These are phyloP conservation scores for Medicago ruthenica DNA, from an alignment of 306 rosid genomes.

Conservation along the genomic window DNA sequence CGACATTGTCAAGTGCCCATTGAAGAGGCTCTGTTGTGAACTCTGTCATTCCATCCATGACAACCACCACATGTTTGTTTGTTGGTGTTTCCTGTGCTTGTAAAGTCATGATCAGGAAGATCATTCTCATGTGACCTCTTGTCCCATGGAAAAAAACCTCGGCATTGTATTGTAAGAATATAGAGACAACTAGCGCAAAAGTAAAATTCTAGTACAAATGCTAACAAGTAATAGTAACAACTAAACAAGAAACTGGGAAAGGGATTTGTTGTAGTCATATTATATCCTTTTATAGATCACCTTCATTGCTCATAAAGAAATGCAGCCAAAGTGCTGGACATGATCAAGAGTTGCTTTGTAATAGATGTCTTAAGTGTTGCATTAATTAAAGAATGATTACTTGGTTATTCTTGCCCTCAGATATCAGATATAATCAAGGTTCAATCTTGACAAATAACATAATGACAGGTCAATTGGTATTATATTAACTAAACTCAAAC, in stretches of 20 bases:
- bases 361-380: background rate
- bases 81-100: slow-evolving; percentile 29
- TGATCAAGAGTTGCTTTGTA: slow-evolving; percentile 33
- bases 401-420: background rate
- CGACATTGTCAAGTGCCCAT: slow-evolving; percentile 56
- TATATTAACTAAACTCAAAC: background rate
- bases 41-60: slow-evolving; percentile 68
- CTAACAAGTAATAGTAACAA: background rate
- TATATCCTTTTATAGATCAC: slow-evolving; percentile 13
- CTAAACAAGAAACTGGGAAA: background rate
- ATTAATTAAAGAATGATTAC: background rate
- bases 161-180: background rate
- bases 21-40: slow-evolving; percentile 56
- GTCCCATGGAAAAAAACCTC: slow-evolving; percentile 11
- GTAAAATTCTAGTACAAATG: background rate
- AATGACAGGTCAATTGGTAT: background rate
- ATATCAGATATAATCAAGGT: slow-evolving; percentile 19
- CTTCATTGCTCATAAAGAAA: background rate
- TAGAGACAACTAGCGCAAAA: slow-evolving; percentile 1
- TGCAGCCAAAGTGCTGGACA: slow-evolving; percentile 6
- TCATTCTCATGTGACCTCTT: slow-evolving; percentile 22
- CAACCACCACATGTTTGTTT: slow-evolving; percentile 55
- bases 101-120: slow-evolving; percentile 26
- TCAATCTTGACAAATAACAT: background rate
- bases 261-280: slow-evolving; percentile 13